Base-by-base conservation (phyloP, 257 asterid genomes). In the Lycium ferocissimum region DNA sequence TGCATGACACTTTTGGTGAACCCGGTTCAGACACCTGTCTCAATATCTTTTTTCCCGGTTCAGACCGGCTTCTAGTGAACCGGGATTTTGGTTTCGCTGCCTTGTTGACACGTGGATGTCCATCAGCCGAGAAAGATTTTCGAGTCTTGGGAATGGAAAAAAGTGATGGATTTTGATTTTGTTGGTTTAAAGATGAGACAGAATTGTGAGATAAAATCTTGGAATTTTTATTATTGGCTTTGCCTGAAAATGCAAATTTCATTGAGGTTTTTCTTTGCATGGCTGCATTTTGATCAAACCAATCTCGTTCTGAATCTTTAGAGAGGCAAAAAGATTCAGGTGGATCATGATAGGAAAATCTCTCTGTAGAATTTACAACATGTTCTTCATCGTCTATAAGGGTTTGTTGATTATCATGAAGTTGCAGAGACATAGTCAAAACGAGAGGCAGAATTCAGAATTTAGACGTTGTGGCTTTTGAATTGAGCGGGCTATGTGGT, bases 1-100 rank as follows among this genome's bases (percentile, higher is more conserved):
- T 91, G 75, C 94, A 91, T 4, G 94, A 87, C 3, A 91, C 94
- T 57, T 89, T 81, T 0, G 94, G 94, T 0, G 94, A 91, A 79
- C 59, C 91, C 85, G 92, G 94, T 73, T 91, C 92, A 37, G 88
- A 2, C 0, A 78, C 66, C 43, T 85, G 89, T 12, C 4, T 35
- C 2, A 51, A 35, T 5, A 86, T 3, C 18, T 87, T 85, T 17
- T 83, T 89, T 22, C 81, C 89, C 87, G 92, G 93, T 85, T 89
- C 94, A 49, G 92, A 91, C 83, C 90, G 87, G 89, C 90, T 89
- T 65, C 59, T 53, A 2, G 38, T 35, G 58, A 83, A 69, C 26
- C 81, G 82, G 49, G 14, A 53, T 26, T 78, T 78, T n/a, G 65
- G 37, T 14, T 53, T 76, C 12, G 4, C 15, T 2, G 20, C 65